Base-by-base conservation (phyloP, 2,329 filamentous ascomycete species). In the Trematosphaeria pertusa region DNA sequence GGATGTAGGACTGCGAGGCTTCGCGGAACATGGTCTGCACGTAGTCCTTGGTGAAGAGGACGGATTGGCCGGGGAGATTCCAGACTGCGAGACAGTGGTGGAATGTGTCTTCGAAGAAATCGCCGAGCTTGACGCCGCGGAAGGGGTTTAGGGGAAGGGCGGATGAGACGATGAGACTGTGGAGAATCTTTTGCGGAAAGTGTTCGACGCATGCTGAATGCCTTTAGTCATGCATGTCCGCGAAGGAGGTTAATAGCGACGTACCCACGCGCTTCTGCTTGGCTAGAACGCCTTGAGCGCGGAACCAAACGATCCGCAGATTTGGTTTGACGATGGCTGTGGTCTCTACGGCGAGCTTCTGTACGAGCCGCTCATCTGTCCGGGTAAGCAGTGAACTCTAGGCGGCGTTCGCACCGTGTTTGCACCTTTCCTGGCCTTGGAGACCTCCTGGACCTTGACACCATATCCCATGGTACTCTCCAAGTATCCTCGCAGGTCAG, bases 41-140 rank as follows among this genome's bases (percentile, higher is more conserved):
- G 22, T 39, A 17, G 37, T 24, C 19, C 28, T 39, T 39, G 8
- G 37, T 39, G 22, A 39, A 39, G 22, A 39, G 37, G 11, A 39
- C 37, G 20, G 37, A 39, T 39, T 39, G 37, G 7, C 37, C 37
- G 28, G 37, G 37, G 5, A 39, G 37, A 15, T 39, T 39, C 37
- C 37, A 39, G 6, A 39, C 37, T 26, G 37, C 28, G 20, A 24
- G n/a, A 15, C 37, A 39, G 19, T 39, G 37, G 37, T 26, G 22
- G 22, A 39, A 39, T 7, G 22, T 30, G 20, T 5, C 9, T 30
- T 39, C 37, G 37, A 39, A 39, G 37, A 39, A 39, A 21, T 39
- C 37, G 12, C 20, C 19, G n/a, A 39, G 37, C 17, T 39, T 18
- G 19, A 30, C 20, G 22, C 37, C 37, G 12, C 37, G 37, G 22